Evolutionary conservation across 1,139 yeast species (phyloP).

Genomic region (Zygoascus hellenicus): DNA sequence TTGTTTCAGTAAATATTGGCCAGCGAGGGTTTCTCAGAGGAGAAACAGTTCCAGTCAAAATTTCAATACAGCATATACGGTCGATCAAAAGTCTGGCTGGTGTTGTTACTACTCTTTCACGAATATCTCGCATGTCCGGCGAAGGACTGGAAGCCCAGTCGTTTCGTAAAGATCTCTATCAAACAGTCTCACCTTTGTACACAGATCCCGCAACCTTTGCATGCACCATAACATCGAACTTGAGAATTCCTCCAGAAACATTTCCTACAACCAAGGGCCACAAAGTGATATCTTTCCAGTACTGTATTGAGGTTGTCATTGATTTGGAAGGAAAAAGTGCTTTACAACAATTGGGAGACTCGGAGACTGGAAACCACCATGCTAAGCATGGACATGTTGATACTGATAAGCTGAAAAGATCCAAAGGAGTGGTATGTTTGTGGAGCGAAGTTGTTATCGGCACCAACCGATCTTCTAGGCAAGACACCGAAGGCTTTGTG

Average conservation of each 20-base stretch:
- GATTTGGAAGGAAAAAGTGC: constrained; percentile 54
- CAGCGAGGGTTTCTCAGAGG: constrained; percentile 73
- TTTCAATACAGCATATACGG: constrained; percentile 63
- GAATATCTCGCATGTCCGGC: constrained; percentile 75
- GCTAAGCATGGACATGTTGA: constrained; percentile 44
- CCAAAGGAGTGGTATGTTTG: constrained; percentile 69
- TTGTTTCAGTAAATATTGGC: constrained; percentile 52
- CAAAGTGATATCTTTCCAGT: constrained; percentile 72
- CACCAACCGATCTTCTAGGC: constrained; percentile 46
- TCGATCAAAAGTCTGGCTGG: constrained; percentile 70
- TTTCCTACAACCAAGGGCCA: constrained; percentile 79
- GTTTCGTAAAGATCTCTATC: constrained; percentile 78
- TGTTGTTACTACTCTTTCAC: constrained; percentile 67
- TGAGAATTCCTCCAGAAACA: constrained; percentile 76
- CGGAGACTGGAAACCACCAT: constrained; percentile 29
- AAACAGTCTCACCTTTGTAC: constrained; percentile 69
- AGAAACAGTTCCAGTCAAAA: constrained; percentile 66
- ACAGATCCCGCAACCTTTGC: constrained; percentile 62
- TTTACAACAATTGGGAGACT: constrained; percentile 33
- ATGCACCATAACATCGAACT: constrained; percentile 54
- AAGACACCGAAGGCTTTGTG: not conserved
- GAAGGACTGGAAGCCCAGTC: constrained; percentile 50
- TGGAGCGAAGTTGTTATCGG: constrained; percentile 79
- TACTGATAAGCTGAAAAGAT: constrained; percentile 68
- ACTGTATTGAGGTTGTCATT: constrained; percentile 74